Conservation (phyloP, 345 rosid genomes). For the Eucalyptus dawsonii region DNA sequence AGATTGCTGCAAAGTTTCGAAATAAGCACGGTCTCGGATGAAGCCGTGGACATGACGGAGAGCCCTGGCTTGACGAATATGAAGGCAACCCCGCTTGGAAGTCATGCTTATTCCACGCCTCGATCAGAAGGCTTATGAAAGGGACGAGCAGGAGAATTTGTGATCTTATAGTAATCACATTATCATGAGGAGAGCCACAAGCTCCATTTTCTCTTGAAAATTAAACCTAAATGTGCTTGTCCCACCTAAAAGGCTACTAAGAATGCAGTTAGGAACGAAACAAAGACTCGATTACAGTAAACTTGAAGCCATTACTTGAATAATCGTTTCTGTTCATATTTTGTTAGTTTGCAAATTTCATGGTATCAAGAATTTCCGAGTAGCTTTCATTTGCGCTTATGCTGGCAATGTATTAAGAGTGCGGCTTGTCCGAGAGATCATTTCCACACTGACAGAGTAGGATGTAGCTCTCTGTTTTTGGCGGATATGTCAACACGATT, state of each 20-base stretch:
- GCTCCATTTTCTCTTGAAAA: neutral
- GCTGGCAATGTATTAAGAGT: no score
- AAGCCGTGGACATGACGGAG: slow-evolving; percentile 19
- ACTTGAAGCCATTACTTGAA: neutral
- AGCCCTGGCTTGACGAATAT: slow-evolving; percentile 7
- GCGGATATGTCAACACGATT: neutral
- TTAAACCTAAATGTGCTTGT: neutral
- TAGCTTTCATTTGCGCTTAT: no score
- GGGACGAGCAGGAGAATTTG: neutral
- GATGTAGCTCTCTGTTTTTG: neutral
- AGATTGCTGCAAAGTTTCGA: slow-evolving; percentile 24
- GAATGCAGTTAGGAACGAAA: neutral
- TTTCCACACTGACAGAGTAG: neutral
- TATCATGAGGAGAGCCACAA: neutral
- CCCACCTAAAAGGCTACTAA: neutral
- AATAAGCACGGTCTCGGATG: neutral
- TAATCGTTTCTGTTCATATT: neutral
- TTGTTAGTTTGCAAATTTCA: neutral
- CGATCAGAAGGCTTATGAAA: neutral
- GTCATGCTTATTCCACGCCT: slow-evolving; percentile 17
- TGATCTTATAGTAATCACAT: neutral
- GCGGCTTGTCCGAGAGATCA: neutral
- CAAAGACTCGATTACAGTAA: neutral
- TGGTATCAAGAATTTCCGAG: neutral
- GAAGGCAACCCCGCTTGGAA: slow-evolving; percentile 27